Evolutionary conservation across 202 grass and related monocot genomes (phyloP).

Genomic region (Panicum virgatum): DNA sequence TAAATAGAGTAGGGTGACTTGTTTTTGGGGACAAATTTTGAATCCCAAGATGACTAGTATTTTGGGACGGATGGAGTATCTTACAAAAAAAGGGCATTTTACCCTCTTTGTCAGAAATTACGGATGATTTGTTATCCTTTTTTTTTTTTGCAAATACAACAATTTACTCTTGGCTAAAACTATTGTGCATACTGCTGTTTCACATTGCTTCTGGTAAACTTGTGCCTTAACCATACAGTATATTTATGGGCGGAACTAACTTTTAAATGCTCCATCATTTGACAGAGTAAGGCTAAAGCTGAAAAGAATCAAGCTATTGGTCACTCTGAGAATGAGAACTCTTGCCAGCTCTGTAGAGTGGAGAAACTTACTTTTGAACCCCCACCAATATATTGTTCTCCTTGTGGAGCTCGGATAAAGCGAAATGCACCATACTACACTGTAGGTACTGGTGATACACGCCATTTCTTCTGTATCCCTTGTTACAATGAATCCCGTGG

Average conservation of each 20-base stretch:
- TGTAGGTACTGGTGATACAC: constrained; percentile 76
- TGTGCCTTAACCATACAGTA: constrained; percentile 20
- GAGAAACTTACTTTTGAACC: constrained; percentile 99
- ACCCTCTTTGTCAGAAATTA: constrained; percentile 3
- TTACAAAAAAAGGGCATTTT: constrained; percentile 2
- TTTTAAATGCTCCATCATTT: constrained; percentile 42
- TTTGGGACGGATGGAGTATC: no score
- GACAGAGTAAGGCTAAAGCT: constrained; percentile 96
- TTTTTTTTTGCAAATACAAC: constrained; percentile 8
- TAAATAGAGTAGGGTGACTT: no score
- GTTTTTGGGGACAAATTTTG: no score
- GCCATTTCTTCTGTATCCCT: constrained; percentile 85
- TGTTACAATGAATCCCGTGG: constrained; percentile 93
- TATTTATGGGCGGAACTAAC: constrained; percentile 25
- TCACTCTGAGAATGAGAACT: constrained; percentile 92
- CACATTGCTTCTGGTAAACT: constrained; percentile 30
- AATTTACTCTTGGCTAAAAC: constrained; percentile 19
- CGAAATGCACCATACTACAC: constrained; percentile 92
- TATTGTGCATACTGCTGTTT: constrained; percentile 2
- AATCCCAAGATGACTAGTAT: no score
- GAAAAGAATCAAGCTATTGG: constrained; percentile 93
- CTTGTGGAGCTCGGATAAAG: constrained; percentile 95
- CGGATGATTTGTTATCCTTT: constrained; percentile 9
- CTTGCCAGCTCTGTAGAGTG: constrained; percentile 96
- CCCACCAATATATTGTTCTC: constrained; percentile 95